phyloP scores from a whole-genome alignment of 129 eudicot genomes.

The Chrysanthemum seticuspe region DNA sequence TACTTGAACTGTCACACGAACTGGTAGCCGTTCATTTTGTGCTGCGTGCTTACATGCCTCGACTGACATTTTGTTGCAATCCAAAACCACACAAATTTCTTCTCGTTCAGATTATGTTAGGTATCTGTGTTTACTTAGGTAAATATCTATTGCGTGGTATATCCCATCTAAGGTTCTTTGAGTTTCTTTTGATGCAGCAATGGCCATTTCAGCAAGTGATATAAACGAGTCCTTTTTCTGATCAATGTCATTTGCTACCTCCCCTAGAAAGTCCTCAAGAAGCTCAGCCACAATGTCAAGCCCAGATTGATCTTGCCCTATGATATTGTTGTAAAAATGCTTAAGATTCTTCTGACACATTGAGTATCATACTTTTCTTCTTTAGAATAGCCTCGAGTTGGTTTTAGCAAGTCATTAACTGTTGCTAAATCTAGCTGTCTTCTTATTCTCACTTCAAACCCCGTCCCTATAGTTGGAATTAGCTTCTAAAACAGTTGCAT shows the following conservation, averaged over 20 bases:
- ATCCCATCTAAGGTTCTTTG: constrained; percentile 48
- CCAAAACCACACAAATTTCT: constrained; percentile 55
- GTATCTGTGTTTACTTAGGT: constrained; percentile 53
- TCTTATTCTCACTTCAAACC: constrained; percentile 55
- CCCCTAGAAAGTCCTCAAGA: constrained; percentile 52
- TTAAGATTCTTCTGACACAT: constrained; percentile 52
- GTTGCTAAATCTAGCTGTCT: constrained; percentile 54
- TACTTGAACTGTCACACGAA: constrained; percentile 56
- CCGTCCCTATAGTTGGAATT: constrained; percentile 41
- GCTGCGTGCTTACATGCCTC: constrained; percentile 72
- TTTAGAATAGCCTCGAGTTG: constrained; percentile 51
- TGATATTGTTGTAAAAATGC: constrained; percentile 42
- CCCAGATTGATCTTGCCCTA: constrained; percentile 20
- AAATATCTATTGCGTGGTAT: constrained; percentile 59
- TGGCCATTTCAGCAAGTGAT: constrained; percentile 49
- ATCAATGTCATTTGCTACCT: constrained; percentile 54
- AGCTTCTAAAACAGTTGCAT: constrained; percentile 42
- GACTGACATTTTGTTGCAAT: constrained; percentile 53
- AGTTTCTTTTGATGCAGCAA: constrained; percentile 39
- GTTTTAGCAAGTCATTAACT: constrained; percentile 51
- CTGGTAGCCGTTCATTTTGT: constrained; percentile 48
- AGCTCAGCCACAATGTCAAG: constrained; percentile 52
- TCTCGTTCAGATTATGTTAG: constrained; percentile 63
- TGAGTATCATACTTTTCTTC: constrained; percentile 55
- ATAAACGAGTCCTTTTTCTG: constrained; percentile 41